Conservation (phyloP, 352 stramenopile species). For the Phytophthora pistaciae region DNA sequence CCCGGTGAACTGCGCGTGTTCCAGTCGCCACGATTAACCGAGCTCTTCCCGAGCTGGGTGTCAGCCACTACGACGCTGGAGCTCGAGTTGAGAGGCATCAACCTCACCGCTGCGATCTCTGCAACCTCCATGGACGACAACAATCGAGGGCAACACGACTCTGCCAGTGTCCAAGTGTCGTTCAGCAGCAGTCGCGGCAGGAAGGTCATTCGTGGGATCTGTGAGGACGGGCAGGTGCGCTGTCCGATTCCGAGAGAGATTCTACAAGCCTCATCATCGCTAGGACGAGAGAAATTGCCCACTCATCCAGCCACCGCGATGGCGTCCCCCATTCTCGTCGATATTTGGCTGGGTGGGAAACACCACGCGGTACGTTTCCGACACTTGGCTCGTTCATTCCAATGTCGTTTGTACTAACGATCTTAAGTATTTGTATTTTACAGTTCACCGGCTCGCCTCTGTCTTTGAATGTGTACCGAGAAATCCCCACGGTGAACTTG, state of each 20-base stretch:
- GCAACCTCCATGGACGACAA: conserved; percentile 12
- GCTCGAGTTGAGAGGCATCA: conserved; percentile 61
- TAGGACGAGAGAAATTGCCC: conserved; percentile 12
- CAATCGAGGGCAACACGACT: conserved; percentile 12
- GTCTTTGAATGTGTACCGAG: conserved; percentile 60
- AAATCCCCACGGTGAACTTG: conserved; percentile 44
- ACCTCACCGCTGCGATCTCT: conserved; percentile 49
- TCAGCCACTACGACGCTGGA: conserved; percentile 38
- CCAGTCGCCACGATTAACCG: conserved; percentile 61
- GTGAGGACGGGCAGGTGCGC: conserved; percentile 47
- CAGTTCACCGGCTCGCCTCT: conserved; percentile 70
- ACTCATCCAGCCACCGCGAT: background rate
- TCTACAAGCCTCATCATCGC: background rate
- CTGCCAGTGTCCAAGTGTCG: conserved; percentile 46
- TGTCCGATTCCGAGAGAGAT: conserved; percentile 50
- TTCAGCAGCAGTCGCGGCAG: conserved; percentile 40
- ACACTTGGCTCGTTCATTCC: no score
- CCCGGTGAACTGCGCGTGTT: conserved; percentile 63
- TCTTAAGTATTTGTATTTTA: background rate
- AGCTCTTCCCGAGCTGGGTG: conserved; percentile 68
- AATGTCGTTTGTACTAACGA: background rate
- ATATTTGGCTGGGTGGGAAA: conserved; percentile 68
- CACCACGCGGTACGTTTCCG: conserved; percentile 52
- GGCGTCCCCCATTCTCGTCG: conserved; percentile 51
- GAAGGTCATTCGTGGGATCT: conserved; percentile 36